Base-by-base conservation (phyloP, 768 basidiomycete genomes). In the Asterophora lycoperdoides region DNA sequence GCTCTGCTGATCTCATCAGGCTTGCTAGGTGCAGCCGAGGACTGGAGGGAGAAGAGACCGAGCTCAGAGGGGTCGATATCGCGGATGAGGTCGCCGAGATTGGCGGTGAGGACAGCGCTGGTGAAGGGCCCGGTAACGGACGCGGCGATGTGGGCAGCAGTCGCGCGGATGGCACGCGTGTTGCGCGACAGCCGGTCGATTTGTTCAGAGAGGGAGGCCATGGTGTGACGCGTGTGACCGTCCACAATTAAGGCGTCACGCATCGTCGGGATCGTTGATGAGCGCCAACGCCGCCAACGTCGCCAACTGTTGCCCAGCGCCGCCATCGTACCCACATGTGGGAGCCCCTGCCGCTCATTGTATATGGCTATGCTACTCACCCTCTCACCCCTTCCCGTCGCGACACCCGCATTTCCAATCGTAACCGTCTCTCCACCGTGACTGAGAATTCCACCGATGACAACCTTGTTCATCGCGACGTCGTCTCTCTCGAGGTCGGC, bases 321-420 rank as follows among this genome's bases (percentile, higher is more conserved):
- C 49, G 36, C 23, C 48, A 30, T 23, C 49, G 45, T 47, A 48
- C 49, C 33, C 29, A 35, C 51, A 74, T 76, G 71, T 77, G 77
- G 77, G 74, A 77, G 60, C 77, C 77, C 14, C 60, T 79, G 29
- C 77, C 75, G n/a, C 66, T 77, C 59, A 77, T 94, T 58, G 78
- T 91, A n/a, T 94, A 93, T 64, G 93, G 93, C 39, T 93, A 93
- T 70, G 91, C 89, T 20, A 80, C 89, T 48, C 86, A 94, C 57
- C 89, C 93, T 2, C 79, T 93, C 37, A 75, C 81, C 1, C 86
- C 86, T 1, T 82, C 82, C 38, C 83, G 85, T 54, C 77, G 86
- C 39, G 86, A 89, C 58, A 86, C 84, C 18, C 77, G 82, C 51
- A 66, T 77, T 30, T 83, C 77, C 4, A 70, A 60, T 59, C 75